Conservation (phyloP, 306 rosid genomes). For the Vigna reflexopilosa region DNA sequence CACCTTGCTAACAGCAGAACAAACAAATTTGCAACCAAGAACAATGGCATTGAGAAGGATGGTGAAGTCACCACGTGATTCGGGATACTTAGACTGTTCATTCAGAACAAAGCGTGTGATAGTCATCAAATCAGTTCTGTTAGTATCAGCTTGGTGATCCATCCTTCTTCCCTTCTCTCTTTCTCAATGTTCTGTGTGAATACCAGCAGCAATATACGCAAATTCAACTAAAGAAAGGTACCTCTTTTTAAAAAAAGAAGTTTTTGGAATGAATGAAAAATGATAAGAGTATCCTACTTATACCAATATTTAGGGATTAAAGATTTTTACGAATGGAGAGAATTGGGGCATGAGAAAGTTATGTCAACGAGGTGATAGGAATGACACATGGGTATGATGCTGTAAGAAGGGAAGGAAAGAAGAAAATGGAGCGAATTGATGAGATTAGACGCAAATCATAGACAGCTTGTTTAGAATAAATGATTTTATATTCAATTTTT, state of each 20-base stretch:
- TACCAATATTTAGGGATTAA: constrained; percentile 24
- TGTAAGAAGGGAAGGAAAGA: not conserved
- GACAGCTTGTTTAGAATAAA: not conserved
- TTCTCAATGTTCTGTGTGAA: not conserved
- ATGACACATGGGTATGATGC: constrained; percentile 9
- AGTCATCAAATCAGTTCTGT: too few relatives aligned
- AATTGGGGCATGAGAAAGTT: not conserved
- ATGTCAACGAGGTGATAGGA: not conserved
- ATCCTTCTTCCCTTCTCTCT: too few relatives aligned
- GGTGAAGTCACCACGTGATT: too few relatives aligned
- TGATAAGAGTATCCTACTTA: not conserved
- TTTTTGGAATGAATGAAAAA: not conserved
- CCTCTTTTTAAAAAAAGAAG: not conserved
- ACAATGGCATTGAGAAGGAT: too few relatives aligned
- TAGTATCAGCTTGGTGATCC: too few relatives aligned
- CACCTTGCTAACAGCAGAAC: too few relatives aligned
- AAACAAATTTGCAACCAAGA: too few relatives aligned
- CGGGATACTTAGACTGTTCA: too few relatives aligned
- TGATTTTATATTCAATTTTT: too few relatives aligned
- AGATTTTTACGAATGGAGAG: not conserved
- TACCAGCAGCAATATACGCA: constrained; percentile 14
- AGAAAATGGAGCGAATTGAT: not conserved
- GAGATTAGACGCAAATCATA: not conserved
- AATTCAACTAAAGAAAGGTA: not conserved
- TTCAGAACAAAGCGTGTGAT: too few relatives aligned